phyloP scores from a whole-genome alignment of 2,329 filamentous ascomycete species.

The Fusarium sp. region DNA sequence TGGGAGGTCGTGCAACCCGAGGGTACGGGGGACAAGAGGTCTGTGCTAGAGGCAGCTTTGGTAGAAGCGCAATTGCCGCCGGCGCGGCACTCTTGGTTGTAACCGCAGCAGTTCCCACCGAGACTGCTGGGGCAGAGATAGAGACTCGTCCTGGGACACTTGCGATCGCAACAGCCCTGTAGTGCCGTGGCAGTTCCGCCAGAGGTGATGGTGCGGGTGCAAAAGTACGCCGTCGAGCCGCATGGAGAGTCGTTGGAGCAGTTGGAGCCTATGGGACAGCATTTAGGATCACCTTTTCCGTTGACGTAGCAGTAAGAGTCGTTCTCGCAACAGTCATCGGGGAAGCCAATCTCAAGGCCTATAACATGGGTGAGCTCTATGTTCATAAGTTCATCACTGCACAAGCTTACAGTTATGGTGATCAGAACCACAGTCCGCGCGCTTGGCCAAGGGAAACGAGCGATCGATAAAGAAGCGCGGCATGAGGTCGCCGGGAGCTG shows the following conservation, averaged over 20 bases:
- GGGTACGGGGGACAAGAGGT: constrained; percentile 53
- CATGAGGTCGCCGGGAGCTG: constrained; percentile 48
- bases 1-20: constrained; percentile 62
- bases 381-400: background rate
- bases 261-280: constrained; percentile 59
- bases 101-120: constrained; percentile 65
- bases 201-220: constrained; percentile 49
- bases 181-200: constrained; percentile 48
- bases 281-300: constrained; percentile 51
- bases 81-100: constrained; percentile 58
- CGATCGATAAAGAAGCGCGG: constrained; percentile 51
- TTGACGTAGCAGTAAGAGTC: constrained; percentile 62
- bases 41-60: constrained; percentile 42
- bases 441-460: constrained; percentile 48
- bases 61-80: constrained; percentile 54
- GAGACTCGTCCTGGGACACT: constrained; percentile 57
- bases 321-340: constrained; percentile 59
- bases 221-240: constrained; percentile 52
- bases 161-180: constrained; percentile 57
- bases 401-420: constrained; percentile 52
- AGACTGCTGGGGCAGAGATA: constrained; percentile 61
- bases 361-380: constrained; percentile 2
- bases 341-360: constrained; percentile 60
- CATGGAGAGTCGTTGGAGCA: constrained; percentile 57
- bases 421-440: constrained; percentile 48